Percentiles rank a stretch among this genome's conserved stretches.
These are phyloP conservation scores for Aspergillus bombycis DNA, from an alignment of 2,329 filamentous ascomycete species.

Conservation along the genomic window DNA sequence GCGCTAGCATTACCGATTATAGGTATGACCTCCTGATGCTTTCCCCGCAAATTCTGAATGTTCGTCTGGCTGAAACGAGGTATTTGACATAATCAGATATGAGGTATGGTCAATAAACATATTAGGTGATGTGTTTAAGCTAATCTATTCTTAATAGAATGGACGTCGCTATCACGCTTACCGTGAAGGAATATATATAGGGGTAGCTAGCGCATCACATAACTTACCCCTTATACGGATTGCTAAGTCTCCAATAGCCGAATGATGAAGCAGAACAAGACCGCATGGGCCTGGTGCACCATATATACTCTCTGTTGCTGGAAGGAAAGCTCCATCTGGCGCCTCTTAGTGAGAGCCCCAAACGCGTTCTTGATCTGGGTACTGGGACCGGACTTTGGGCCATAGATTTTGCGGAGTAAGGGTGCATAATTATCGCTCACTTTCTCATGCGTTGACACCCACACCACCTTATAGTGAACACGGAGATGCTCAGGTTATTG, in stretches of 20 bases:
- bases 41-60: background rate
- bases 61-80: background rate
- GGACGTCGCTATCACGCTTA: conserved; percentile 2
- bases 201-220: background rate
- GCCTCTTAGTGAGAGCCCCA: background rate
- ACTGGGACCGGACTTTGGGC: conserved; percentile 2
- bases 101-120: background rate
- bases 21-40: background rate
- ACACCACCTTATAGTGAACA: background rate
- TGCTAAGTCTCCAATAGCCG: background rate
- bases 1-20: background rate
- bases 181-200: background rate
- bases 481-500: background rate
- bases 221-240: background rate
- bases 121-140: background rate
- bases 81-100: background rate
- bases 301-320: background rate
- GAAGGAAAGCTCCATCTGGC: background rate
- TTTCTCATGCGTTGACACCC: background rate
- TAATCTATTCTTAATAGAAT: background rate
- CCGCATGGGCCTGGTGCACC: conserved; percentile 1
- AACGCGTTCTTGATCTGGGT: background rate
- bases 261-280: conserved; percentile 4
- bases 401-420: conserved; percentile 2
- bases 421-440: background rate